phyloP scores from a whole-genome alignment of 2,329 filamentous ascomycete genomes.

The Ceratocystis huliohia region DNA sequence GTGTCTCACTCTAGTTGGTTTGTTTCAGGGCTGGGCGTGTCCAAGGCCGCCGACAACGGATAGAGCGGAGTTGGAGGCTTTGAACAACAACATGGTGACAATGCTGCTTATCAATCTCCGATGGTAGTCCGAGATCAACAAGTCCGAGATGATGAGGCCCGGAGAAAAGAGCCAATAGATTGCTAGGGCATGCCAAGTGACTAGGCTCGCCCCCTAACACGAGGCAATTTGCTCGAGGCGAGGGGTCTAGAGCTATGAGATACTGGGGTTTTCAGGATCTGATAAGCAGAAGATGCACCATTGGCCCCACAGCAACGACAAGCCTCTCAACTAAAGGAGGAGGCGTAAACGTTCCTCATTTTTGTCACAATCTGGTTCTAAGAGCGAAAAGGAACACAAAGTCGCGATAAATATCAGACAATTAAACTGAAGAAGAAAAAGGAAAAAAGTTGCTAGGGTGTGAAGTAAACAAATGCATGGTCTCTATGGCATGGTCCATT shows the following conservation, averaged over 20 bases:
- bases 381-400: too few relatives aligned
- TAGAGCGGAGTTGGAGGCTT: too few relatives aligned
- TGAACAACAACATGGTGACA: neutral
- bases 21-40: neutral
- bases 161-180: neutral
- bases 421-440: neutral
- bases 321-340: neutral
- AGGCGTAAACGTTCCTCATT: neutral
- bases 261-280: constrained; percentile 9
- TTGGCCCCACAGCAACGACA: neutral
- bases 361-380: too few relatives aligned
- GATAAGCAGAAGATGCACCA: constrained; percentile 8
- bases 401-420: too few relatives aligned
- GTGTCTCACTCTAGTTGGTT: neutral
- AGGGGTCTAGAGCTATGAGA: neutral
- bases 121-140: neutral
- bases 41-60: neutral
- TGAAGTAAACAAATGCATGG: neutral
- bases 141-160: neutral
- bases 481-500: neutral
- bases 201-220: neutral
- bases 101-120: constrained; percentile 6
- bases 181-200: neutral
- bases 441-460: neutral
- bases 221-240: neutral